Conservation (phyloP, 2,329 filamentous ascomycete genomes). For the Fusarium avenaceum region DNA sequence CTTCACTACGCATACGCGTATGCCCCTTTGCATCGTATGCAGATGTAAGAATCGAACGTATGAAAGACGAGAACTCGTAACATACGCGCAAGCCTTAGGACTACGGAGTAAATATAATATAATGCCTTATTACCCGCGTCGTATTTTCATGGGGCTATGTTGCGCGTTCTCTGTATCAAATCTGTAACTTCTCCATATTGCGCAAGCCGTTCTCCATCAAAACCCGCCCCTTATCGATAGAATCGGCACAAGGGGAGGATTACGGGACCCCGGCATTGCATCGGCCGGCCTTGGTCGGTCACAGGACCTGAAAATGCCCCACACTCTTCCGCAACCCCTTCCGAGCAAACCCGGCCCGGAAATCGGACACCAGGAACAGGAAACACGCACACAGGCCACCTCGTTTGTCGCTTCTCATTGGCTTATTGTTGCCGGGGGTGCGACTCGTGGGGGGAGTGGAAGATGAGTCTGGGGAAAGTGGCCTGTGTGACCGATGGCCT, state of each 20-base stretch:
- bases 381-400: conserved; percentile 4
- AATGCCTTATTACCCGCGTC: not conserved
- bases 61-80: conserved; percentile 22
- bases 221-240: conserved; percentile 16
- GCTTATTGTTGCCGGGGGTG: conserved; percentile 1
- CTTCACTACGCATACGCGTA: conserved; percentile 28
- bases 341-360: conserved; percentile 37
- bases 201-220: conserved; percentile 26
- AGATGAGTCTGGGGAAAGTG: conserved; percentile 36
- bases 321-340: conserved; percentile 46
- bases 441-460: conserved; percentile 4
- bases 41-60: conserved; percentile 18
- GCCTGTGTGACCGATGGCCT: conserved; percentile 24
- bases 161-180: conserved; percentile 32
- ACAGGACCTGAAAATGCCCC: conserved; percentile 34
- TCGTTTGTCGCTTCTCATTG: conserved; percentile 19
- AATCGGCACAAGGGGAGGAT: conserved; percentile 39
- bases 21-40: conserved; percentile 1
- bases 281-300: conserved; percentile 41
- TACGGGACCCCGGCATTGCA: conserved; percentile 26
- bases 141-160: conserved; percentile 16
- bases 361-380: conserved; percentile 39
- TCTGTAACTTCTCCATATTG: conserved; percentile 23
- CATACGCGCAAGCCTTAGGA: conserved; percentile 31
- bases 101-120: not conserved